Evolutionary conservation across 306 rosid species (phyloP).

Genomic region (Neltuma alba): DNA sequence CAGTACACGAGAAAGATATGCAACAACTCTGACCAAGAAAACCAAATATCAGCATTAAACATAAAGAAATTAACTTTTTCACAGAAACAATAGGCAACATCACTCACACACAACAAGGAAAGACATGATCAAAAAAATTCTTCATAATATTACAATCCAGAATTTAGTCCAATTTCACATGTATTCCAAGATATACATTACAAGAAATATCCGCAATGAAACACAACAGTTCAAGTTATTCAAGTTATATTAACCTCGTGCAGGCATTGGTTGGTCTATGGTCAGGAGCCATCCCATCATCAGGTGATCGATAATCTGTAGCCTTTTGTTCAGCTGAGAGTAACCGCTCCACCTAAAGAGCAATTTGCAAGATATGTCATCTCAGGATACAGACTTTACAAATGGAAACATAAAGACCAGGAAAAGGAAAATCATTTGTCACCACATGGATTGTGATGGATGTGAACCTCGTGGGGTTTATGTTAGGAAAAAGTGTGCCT

Average conservation of each 20-base stretch:
- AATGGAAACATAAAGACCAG: constrained; percentile 21
- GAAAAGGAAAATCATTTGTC: neutral
- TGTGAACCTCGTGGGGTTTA: too few species aligned
- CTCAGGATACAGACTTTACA: constrained; percentile 23
- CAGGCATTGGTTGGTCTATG: constrained; percentile 98
- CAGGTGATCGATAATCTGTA: constrained; percentile 87
- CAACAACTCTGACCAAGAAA: constrained; percentile 77
- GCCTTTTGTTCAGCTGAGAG: constrained; percentile 98
- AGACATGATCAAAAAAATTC: constrained; percentile 28
- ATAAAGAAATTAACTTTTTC: constrained; percentile 1
- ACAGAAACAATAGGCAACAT: neutral
- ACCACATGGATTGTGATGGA: constrained; percentile 2
- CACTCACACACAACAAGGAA: constrained; percentile 4
- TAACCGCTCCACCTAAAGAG: constrained; percentile 84
- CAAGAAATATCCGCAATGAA: constrained; percentile 10
- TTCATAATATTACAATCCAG: constrained; percentile 2
- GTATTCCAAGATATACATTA: constrained; percentile 5
- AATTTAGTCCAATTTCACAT: neutral
- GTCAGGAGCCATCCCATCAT: constrained; percentile 94
- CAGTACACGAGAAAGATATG: constrained; percentile 95
- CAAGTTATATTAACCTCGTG: constrained; percentile 63
- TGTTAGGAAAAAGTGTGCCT: too few species aligned
- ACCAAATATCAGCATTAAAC: constrained; percentile 34
- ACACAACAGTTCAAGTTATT: constrained; percentile 2
- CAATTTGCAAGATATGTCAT: constrained; percentile 29